These are phyloP conservation scores for Kluyveromyces siamensis DNA, from an alignment of 805 yeast genomes.

Conservation along the genomic window DNA sequence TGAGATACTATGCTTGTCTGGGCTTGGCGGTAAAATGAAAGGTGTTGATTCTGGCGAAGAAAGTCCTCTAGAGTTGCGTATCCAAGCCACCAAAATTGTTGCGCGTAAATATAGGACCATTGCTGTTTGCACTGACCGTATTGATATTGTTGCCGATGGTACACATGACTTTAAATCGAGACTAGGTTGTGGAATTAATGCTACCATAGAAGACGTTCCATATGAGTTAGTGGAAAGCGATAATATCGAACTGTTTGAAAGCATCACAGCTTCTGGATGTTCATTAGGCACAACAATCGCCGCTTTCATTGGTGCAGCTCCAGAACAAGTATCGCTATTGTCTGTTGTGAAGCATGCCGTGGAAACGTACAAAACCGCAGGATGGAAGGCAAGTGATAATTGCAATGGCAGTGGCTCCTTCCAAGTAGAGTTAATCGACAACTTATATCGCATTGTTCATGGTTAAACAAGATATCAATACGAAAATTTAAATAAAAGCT, in stretches of 20 bases:
- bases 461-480: neutral
- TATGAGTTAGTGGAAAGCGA: conserved; percentile 36
- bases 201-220: conserved; percentile 16
- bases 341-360: conserved; percentile 49
- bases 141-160: conserved; percentile 45
- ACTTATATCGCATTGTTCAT: conserved; percentile 5
- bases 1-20: conserved; percentile 61
- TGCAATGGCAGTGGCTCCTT: conserved; percentile 31
- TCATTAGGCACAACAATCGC: conserved; percentile 68
- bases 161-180: conserved; percentile 17
- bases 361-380: conserved; percentile 50
- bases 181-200: conserved; percentile 11
- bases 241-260: conserved; percentile 54
- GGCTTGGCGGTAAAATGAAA: conserved; percentile 41
- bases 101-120: conserved; percentile 45
- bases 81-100: conserved; percentile 38
- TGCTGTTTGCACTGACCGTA: conserved; percentile 64
- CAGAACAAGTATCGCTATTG: conserved; percentile 28
- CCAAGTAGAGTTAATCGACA: conserved; percentile 24
- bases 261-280: conserved; percentile 78
- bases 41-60: conserved; percentile 55
- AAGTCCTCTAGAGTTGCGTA: conserved; percentile 19
- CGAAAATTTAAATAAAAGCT: neutral
- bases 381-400: conserved; percentile 39
- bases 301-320: conserved; percentile 41